Conservation (phyloP, 352 stramenopile species). For the Globisporangium camurandrum region DNA sequence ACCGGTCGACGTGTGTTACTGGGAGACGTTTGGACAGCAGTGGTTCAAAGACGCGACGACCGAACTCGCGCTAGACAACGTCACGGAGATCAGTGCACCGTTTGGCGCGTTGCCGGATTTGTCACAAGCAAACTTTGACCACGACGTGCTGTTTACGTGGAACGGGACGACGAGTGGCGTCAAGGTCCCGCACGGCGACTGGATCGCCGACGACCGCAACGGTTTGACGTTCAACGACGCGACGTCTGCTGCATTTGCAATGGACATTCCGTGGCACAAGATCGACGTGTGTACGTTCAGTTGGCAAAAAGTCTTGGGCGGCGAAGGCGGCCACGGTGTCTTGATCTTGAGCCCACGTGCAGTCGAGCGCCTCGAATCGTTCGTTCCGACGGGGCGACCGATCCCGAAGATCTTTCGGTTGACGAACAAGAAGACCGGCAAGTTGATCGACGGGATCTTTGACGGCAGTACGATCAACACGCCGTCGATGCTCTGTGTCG, state of each 20-base stretch:
- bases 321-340: constrained; percentile 97
- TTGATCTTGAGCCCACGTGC: constrained; percentile 95
- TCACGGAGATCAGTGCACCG: constrained; percentile 90
- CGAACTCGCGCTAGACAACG: constrained; percentile 92
- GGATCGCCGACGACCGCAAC: constrained; percentile 92
- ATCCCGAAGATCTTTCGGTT: constrained; percentile 99
- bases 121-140: constrained; percentile 88
- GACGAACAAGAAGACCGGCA: constrained; percentile 94
- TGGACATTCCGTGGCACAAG: constrained; percentile 98
- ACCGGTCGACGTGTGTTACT: constrained; percentile 93
- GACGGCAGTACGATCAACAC: constrained; percentile 99
- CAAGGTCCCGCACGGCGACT: constrained; percentile 93
- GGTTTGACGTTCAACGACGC: constrained; percentile 97
- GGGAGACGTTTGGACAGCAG: constrained; percentile 96
- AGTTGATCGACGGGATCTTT: constrained; percentile 93
- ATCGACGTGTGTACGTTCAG: constrained; percentile 99
- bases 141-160: constrained; percentile 99
- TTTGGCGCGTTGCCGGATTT: constrained; percentile 97
- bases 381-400: constrained; percentile 82
- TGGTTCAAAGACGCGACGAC: constrained; percentile 95
- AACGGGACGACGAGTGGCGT: constrained; percentile 98
- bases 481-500: constrained; percentile 98
- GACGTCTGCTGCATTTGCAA: constrained; percentile 97
- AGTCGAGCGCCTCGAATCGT: constrained; percentile 95
- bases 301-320: constrained; percentile 99